Evolutionary conservation across 2,329 filamentous ascomycete species (phyloP).

Genomic region (Aspergillus quadrilineatus): DNA sequence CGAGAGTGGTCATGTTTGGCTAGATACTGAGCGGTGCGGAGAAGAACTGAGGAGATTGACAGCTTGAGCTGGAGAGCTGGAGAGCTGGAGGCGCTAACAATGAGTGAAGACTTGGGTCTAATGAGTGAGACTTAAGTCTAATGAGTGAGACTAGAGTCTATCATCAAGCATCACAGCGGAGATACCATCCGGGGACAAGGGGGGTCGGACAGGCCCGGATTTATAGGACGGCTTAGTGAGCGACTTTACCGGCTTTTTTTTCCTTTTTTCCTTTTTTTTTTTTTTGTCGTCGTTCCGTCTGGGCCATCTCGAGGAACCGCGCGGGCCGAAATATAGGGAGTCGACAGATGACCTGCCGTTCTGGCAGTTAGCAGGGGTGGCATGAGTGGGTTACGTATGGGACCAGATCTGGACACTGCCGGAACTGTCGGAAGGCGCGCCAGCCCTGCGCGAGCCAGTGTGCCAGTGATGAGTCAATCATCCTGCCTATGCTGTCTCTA

Average conservation of each 20-base stretch:
- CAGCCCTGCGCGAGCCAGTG: conserved; percentile 4
- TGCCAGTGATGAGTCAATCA: conserved; percentile 6
- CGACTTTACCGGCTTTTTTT: conserved; percentile 13
- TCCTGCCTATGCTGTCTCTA: background rate
- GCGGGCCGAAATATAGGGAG: conserved; percentile 19
- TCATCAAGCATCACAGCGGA: background rate
- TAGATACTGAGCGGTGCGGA: no score
- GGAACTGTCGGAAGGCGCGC: conserved; percentile 24
- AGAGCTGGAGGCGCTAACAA: background rate
- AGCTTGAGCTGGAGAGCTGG: background rate
- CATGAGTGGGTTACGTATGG: conserved; percentile 17
- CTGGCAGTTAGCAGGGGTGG: conserved; percentile 20
- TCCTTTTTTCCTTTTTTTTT: conserved; percentile 12
- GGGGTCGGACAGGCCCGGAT: conserved; percentile 15
- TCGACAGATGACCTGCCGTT: conserved; percentile 22
- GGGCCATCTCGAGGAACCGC: conserved; percentile 12
- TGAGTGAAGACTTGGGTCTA: background rate
- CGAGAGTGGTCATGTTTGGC: conserved; percentile 17
- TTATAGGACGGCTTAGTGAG: conserved; percentile 19
- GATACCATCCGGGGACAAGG: background rate
- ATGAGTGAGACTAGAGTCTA: background rate
- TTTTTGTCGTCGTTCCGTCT: background rate
- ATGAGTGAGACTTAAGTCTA: background rate
- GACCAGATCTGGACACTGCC: conserved; percentile 24
- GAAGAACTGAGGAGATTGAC: no score